These are phyloP conservation scores for Physcomitrium patens DNA, from an alignment of 225 moss, liverwort and hornwort genomes.

Conservation along the genomic window DNA sequence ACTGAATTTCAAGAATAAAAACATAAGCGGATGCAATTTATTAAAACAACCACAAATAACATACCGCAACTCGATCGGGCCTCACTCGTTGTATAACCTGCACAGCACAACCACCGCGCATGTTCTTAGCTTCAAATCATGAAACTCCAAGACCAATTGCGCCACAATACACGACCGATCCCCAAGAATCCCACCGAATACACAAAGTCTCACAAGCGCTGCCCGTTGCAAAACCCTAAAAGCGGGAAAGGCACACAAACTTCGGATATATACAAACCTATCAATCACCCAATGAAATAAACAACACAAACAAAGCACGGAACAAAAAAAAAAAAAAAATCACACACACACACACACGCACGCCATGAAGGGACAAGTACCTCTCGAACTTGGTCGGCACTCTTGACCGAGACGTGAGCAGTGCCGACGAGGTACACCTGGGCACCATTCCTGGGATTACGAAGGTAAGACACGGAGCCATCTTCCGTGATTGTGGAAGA, in stretches of 20 bases:
- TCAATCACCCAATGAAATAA: too few species aligned
- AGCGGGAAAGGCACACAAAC: neutral
- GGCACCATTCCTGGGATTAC: slow-evolving; percentile 73
- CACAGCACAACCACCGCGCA: slow-evolving; percentile 40
- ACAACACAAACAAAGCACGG: neutral
- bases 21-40: neutral
- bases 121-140: slow-evolving; percentile 13
- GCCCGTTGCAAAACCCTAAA: neutral
- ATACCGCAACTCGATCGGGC: slow-evolving; percentile 82
- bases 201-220: too few species aligned
- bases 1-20: slow-evolving; percentile 8
- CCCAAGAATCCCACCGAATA: neutral
- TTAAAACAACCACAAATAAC: slow-evolving; percentile 2
- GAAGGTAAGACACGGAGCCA: slow-evolving; percentile 75
- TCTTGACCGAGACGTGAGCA: slow-evolving; percentile 89
- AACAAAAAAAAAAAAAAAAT: too few species aligned
- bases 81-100: slow-evolving; percentile 90
- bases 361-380: slow-evolving; percentile 31
- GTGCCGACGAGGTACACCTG: slow-evolving; percentile 93
- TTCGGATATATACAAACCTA: neutral
- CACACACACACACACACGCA: too few species aligned
- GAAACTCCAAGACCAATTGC: neutral
- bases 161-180: neutral
- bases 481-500: slow-evolving; percentile 25
- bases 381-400: slow-evolving; percentile 92